phyloP scores from a whole-genome alignment of 2,329 filamentous ascomycete species.

The Xylariaceae sp. region DNA sequence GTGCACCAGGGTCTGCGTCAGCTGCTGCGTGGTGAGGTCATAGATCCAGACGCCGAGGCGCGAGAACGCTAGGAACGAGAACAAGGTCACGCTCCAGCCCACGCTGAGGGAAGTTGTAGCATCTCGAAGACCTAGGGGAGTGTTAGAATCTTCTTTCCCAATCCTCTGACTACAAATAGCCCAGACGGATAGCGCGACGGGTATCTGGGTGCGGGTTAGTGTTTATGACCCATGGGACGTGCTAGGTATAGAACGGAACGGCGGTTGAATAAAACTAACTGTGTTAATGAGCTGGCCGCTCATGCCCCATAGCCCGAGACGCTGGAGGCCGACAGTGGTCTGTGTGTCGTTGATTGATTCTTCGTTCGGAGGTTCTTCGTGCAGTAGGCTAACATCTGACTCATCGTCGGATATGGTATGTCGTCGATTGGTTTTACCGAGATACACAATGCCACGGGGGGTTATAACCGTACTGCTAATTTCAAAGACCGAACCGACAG shows the following conservation, averaged over 20 bases:
- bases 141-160: not conserved
- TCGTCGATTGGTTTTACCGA: conserved; percentile 41
- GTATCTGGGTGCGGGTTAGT: conserved; percentile 37
- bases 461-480: conserved; percentile 60
- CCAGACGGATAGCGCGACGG: conserved; percentile 46
- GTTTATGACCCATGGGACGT: not conserved
- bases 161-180: conserved; percentile 30
- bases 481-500: conserved; percentile 57
- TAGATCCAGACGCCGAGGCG: conserved; percentile 53
- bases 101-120: conserved; percentile 24
- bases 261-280: conserved; percentile 40
- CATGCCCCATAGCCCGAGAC: conserved; percentile 51
- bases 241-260: not conserved
- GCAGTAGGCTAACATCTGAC: conserved; percentile 21
- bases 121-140: not conserved
- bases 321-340: conserved; percentile 44
- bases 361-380: conserved; percentile 5
- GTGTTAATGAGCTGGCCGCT: conserved; percentile 49
- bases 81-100: conserved; percentile 44
- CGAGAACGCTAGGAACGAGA: conserved; percentile 50
- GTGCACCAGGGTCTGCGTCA: conserved; percentile 50
- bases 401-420: conserved; percentile 33
- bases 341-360: conserved; percentile 26
- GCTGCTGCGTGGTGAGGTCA: conserved; percentile 52
- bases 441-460: conserved; percentile 53